Percentiles rank a stretch among this genome's conserved stretches.
phyloP scores from a whole-genome alignment of 495 filamentous ascomycete species.

The Lichenothelia convexa region DNA sequence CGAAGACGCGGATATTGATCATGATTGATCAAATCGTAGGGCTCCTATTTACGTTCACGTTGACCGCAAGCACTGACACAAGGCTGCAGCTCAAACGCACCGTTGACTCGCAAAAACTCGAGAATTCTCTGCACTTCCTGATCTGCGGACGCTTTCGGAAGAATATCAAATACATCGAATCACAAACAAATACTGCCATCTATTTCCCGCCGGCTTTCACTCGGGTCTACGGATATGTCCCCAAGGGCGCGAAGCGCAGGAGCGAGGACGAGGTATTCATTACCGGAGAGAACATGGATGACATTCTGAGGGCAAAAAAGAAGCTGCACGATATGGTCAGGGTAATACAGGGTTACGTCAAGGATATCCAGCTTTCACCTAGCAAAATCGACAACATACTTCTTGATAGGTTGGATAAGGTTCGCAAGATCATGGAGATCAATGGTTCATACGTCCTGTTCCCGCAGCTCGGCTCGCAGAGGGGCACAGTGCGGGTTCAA shows the following conservation, averaged over 20 bases:
- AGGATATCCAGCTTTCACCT: conserved; percentile 68
- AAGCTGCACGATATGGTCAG: conserved; percentile 65
- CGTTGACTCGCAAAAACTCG: conserved; percentile 65
- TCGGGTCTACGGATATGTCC: conserved; percentile 70
- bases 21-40: conserved; percentile 94
- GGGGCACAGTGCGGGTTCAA: conserved; percentile 67
- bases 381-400: conserved; percentile 89
- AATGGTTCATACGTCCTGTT: conserved; percentile 90
- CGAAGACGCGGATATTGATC: conserved; percentile 86
- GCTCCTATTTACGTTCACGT: conserved; percentile 4
- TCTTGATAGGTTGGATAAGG: conserved; percentile 80
- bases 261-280: conserved; percentile 85
- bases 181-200: conserved; percentile 81
- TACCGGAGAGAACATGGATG: conserved; percentile 63
- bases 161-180: conserved; percentile 94
- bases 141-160: conserved; percentile 82
- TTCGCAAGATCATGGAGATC: conserved; percentile 90
- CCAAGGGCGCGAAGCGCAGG: conserved; percentile 55
- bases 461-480: conserved; percentile 63
- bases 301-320: conserved; percentile 71
- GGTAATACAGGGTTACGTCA: conserved; percentile 69
- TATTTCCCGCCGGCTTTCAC: conserved; percentile 94
- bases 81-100: conserved; percentile 60
- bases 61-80: background rate
- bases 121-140: conserved; percentile 71